Evolutionary conservation across 2,329 filamentous ascomycete species (phyloP), one percentile per base, ranked within the genome.

Genomic region (Alternaria triticimaculans): DNA sequence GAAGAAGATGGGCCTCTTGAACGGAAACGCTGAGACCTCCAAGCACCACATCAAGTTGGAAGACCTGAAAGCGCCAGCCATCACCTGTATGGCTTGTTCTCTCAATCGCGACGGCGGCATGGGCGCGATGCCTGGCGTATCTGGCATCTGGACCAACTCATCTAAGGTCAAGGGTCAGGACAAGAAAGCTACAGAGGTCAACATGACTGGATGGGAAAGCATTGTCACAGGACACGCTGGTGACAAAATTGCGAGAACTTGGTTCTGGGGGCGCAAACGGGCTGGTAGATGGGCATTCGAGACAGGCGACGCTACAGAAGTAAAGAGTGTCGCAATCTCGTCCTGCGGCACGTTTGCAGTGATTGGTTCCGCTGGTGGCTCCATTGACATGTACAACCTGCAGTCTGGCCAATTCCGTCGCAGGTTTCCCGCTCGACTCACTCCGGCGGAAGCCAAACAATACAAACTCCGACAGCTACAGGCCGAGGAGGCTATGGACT

Each of bases 181-280:
- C 58, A 90, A 93, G 79, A 90, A 94, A 79, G 89, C 91, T 3
- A 90, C 93, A 70, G 84, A 89, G 60, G 92, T 90, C 72, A 87
- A 89, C 51, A 89, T 89, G 83, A 97, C 94, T 3, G 96, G 96
- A 1, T 99, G 96, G 96, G 96, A 99, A 80, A 97, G 95, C 76
- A 90, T 99, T 7, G 88, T 99, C 3, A 99, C 96, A 5, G 95
- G 94, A 10, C 96, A 99, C 77, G 90, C 90, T 74, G 89, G 91
- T 55, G 95, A 98, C 75, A 87, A 89, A 48, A 92, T 88, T 76
- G 96, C 94, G 18, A 89, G 96, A 57, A 98, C 96, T 2, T 99
- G 96, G 96, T 97, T 97, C 81, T 98, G 96, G 94, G 96, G 95
- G 6, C 90, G 93, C 60, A 97, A 96, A 81, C 90, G 91, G 72